Conservation (phyloP, 352 stramenopile species). For the Phytophthora pini region DNA sequence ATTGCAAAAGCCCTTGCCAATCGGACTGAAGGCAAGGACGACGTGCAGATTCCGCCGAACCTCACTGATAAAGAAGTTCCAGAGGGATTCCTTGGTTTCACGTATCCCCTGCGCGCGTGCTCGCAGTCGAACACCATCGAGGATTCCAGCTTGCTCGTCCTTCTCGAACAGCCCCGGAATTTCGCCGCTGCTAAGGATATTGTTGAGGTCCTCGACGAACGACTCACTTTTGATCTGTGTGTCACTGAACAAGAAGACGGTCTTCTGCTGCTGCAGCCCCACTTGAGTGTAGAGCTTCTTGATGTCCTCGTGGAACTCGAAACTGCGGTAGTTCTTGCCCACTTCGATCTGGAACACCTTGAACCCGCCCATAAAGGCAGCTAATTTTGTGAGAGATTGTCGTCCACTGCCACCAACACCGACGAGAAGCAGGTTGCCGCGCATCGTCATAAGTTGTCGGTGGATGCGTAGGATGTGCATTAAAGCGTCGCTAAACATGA, state of each 20-base stretch:
- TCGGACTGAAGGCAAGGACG: conserved; percentile 93
- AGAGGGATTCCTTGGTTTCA: conserved; percentile 91
- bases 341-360: conserved; percentile 95
- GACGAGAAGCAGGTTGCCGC: conserved; percentile 92
- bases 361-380: conserved; percentile 90
- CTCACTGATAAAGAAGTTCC: conserved; percentile 94
- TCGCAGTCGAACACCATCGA: conserved; percentile 83
- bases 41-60: conserved; percentile 92
- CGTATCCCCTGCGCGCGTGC: conserved; percentile 76
- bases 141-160: conserved; percentile 87
- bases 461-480: conserved; percentile 93
- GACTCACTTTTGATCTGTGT: conserved; percentile 95
- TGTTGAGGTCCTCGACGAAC: conserved; percentile 95
- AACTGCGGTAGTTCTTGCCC: conserved; percentile 92
- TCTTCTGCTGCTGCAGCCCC: conserved; percentile 84
- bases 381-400: conserved; percentile 89
- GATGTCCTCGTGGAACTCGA: conserved; percentile 94
- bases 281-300: conserved; percentile 90
- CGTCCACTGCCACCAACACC: conserved; percentile 92
- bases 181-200: conserved; percentile 92
- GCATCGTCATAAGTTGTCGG: conserved; percentile 86
- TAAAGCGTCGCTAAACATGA: conserved; percentile 92
- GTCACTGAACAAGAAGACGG: conserved; percentile 94
- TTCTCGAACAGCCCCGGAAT: conserved; percentile 94
- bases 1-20: conserved; percentile 89